phyloP scores from a whole-genome alignment of 2,329 filamentous ascomycete species.

The Cladorrhinum sp. region DNA sequence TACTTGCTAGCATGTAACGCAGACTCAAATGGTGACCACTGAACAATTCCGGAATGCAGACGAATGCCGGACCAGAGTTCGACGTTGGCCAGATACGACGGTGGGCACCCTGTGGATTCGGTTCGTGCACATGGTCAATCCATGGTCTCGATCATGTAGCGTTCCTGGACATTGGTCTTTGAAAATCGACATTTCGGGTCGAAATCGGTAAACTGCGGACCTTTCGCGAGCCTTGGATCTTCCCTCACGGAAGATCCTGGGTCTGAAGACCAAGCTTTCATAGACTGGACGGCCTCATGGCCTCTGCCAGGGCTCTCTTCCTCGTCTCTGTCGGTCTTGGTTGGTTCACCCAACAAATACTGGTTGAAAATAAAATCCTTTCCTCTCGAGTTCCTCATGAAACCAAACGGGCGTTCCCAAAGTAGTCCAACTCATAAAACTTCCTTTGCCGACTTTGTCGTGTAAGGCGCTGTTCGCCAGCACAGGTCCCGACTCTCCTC shows the following conservation, averaged over 20 bases:
- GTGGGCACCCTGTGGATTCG: not conserved
- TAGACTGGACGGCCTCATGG: too few relatives aligned
- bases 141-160: not conserved
- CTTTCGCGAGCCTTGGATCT: not conserved
- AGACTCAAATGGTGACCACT: not conserved
- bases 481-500: not conserved
- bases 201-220: not conserved
- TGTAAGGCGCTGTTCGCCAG: not conserved
- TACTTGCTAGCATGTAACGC: not conserved
- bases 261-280: not conserved
- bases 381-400: not conserved
- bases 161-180: not conserved
- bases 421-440: conserved; percentile 2
- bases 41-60: not conserved
- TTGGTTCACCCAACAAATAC: not conserved
- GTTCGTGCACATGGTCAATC: not conserved
- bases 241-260: not conserved
- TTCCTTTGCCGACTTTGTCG: not conserved
- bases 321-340: not conserved
- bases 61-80: not conserved
- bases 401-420: not conserved
- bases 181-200: not conserved
- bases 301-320: not conserved
- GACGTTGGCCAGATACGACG: not conserved
- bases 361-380: not conserved